phyloP scores from a whole-genome alignment of 2,329 filamentous ascomycete genomes.

The Xylogone sp. region DNA sequence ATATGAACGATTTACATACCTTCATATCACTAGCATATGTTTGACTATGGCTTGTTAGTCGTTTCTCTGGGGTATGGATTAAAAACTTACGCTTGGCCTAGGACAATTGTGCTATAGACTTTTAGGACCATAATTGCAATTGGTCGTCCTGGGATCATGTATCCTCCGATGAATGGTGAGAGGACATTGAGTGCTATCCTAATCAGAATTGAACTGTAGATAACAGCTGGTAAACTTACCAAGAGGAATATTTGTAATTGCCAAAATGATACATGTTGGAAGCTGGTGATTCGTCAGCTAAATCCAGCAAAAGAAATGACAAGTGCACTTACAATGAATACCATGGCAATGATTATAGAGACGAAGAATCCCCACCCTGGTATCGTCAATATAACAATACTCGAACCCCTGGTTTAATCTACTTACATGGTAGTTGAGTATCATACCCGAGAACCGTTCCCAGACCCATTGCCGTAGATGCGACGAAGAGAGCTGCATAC shows the following conservation, averaged over 20 bases:
- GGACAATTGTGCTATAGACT: slow-evolving; percentile 66
- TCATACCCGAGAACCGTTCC: slow-evolving; percentile 53
- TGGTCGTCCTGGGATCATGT: slow-evolving; percentile 63
- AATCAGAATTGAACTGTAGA: background rate
- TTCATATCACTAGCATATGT: slow-evolving; percentile 16
- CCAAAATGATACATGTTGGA: slow-evolving; percentile 67
- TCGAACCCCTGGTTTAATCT: background rate
- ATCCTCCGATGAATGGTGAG: slow-evolving; percentile 68
- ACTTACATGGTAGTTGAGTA: slow-evolving; percentile 47
- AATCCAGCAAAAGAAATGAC: background rate
- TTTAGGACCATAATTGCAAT: slow-evolving; percentile 78
- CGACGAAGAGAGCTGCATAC: slow-evolving; percentile 45
- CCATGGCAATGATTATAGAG: slow-evolving; percentile 44
- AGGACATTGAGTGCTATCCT: slow-evolving; percentile 64
- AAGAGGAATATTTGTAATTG: slow-evolving; percentile 60
- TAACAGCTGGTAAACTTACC: slow-evolving; percentile 29
- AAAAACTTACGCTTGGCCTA: slow-evolving; percentile 44
- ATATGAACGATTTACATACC: slow-evolving; percentile 35
- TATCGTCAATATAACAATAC: background rate
- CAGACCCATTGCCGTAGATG: slow-evolving; percentile 40
- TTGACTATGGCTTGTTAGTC: slow-evolving; percentile 58
- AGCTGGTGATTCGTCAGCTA: slow-evolving; percentile 27
- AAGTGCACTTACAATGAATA: slow-evolving; percentile 45
- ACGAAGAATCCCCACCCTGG: slow-evolving; percentile 29
- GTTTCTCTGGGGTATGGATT: slow-evolving; percentile 24